These are phyloP conservation scores for Rugosomyces carneus DNA, from an alignment of 1,284 basidiomycete species.

Conservation along the genomic window DNA sequence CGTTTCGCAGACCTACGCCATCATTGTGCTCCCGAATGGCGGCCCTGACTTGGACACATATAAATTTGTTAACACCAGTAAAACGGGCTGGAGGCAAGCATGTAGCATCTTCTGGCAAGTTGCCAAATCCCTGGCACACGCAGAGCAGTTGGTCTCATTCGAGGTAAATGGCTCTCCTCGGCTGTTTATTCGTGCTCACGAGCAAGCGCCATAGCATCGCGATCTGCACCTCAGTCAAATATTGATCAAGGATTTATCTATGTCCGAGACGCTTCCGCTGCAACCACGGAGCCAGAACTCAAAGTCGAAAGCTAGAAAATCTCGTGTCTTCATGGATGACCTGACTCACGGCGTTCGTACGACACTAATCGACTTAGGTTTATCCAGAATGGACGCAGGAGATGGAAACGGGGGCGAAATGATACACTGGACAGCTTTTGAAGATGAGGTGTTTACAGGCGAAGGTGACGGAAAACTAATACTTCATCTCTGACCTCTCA, in stretches of 20 bases:
- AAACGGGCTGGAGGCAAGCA: conserved; percentile 78
- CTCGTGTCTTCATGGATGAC: conserved; percentile 52
- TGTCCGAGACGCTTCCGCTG: conserved; percentile 22
- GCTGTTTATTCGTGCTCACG: conserved; percentile 1
- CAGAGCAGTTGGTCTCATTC: conserved; percentile 76
- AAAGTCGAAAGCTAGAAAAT: conserved; percentile 20
- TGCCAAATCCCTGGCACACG: conserved; percentile 65
- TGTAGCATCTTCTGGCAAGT: conserved; percentile 91
- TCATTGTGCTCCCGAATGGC: conserved; percentile 86
- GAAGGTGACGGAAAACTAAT: conserved; percentile 42
- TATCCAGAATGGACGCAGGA: conserved; percentile 73
- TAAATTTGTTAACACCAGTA: conserved; percentile 47
- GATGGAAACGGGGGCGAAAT: conserved; percentile 37
- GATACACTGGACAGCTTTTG: conserved; percentile 72
- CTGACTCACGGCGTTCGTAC: conserved; percentile 56
- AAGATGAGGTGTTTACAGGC: conserved; percentile 79
- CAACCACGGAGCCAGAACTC: conserved; percentile 26
- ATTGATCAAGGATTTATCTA: conserved; percentile 60
- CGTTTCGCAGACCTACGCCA: conserved; percentile 74
- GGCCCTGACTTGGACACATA: conserved; percentile 87
- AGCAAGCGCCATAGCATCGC: conserved; percentile 62
- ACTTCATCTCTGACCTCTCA: not conserved
- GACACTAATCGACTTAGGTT: conserved; percentile 91
- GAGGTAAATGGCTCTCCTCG: conserved; percentile 60
- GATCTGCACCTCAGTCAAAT: conserved; percentile 99